A percentile compares a stretch with the other conserved stretches of the same genome.
Evolutionary conservation across 108 stramenopile genomes (phyloP).

Genomic region (Aurantiochytrium sp.): DNA sequence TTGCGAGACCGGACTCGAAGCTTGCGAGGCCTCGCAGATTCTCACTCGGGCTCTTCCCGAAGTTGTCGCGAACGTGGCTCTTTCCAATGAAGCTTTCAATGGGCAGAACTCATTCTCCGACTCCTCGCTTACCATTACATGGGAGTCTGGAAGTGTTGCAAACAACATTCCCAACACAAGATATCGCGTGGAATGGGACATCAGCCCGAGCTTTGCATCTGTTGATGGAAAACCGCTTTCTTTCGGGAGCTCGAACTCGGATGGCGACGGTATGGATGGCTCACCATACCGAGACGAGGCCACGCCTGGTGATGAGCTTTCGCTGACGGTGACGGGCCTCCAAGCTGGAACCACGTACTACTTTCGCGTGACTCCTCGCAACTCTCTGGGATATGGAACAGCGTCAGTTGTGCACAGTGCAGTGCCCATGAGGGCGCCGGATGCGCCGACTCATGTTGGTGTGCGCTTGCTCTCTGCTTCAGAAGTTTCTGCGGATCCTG

Average conservation of each 20-base stretch:
- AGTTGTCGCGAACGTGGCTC: not conserved
- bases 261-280: not conserved
- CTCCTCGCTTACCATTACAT: slow-evolving; percentile 38
- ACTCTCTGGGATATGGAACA: slow-evolving; percentile 54
- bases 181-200: slow-evolving; percentile 49
- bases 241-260: not conserved
- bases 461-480: not conserved
- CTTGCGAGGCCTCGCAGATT: not conserved
- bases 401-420: slow-evolving; percentile 21
- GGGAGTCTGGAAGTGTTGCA: slow-evolving; percentile 35
- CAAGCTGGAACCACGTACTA: slow-evolving; percentile 25
- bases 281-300: not conserved
- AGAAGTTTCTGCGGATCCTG: slow-evolving; percentile 40
- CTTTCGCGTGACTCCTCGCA: slow-evolving; percentile 45
- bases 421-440: slow-evolving; percentile 8
- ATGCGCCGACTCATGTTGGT: not conserved
- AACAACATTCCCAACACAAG: slow-evolving; percentile 45
- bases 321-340: not conserved
- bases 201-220: slow-evolving; percentile 38
- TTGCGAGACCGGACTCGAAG: not conserved
- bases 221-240: not conserved
- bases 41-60: not conserved
- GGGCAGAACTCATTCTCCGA: slow-evolving; percentile 29
- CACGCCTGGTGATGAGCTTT: not conserved
- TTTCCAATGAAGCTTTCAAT: slow-evolving; percentile 20